phyloP scores from a whole-genome alignment of 805 yeast genomes.

The Ogataea polymorpha region DNA sequence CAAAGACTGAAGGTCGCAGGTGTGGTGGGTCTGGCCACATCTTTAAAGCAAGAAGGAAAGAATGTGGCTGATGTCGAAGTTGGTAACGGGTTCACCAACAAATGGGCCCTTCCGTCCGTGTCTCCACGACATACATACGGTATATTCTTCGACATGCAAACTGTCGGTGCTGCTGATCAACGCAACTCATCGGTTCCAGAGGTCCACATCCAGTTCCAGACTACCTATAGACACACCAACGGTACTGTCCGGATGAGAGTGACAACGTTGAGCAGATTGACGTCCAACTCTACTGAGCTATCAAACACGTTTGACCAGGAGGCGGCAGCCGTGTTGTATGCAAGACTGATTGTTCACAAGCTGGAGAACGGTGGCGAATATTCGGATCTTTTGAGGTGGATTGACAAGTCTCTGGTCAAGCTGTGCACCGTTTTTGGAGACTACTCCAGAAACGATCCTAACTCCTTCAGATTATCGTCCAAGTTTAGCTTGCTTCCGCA shows the following conservation, averaged over 20 bases:
- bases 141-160: slow-evolving; percentile 78
- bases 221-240: slow-evolving; percentile 92
- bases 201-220: slow-evolving; percentile 66
- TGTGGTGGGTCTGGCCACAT: slow-evolving; percentile 87
- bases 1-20: slow-evolving; percentile 88
- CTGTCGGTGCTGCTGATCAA: slow-evolving; percentile 46
- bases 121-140: slow-evolving; percentile 90
- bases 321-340: slow-evolving; percentile 93
- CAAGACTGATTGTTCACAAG: slow-evolving; percentile 86
- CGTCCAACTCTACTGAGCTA: slow-evolving; percentile 48
- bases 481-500: slow-evolving; percentile 90
- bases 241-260: slow-evolving; percentile 88
- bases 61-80: slow-evolving; percentile 90
- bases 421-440: slow-evolving; percentile 93
- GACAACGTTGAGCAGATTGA: slow-evolving; percentile 69
- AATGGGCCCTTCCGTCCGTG: slow-evolving; percentile 80
- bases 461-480: slow-evolving; percentile 77
- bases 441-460: slow-evolving; percentile 81
- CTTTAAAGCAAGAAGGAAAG: slow-evolving; percentile 60
- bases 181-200: slow-evolving; percentile 35
- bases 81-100: slow-evolving; percentile 90
- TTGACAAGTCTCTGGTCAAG: slow-evolving; percentile 85
- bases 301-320: slow-evolving; percentile 89
- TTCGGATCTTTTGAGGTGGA: slow-evolving; percentile 91
- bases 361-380: slow-evolving; percentile 71